Percentiles rank a stretch among this genome's conserved stretches.
phyloP scores from a whole-genome alignment of 2,329 filamentous ascomycete genomes.

The Fusarium guadeloupense region DNA sequence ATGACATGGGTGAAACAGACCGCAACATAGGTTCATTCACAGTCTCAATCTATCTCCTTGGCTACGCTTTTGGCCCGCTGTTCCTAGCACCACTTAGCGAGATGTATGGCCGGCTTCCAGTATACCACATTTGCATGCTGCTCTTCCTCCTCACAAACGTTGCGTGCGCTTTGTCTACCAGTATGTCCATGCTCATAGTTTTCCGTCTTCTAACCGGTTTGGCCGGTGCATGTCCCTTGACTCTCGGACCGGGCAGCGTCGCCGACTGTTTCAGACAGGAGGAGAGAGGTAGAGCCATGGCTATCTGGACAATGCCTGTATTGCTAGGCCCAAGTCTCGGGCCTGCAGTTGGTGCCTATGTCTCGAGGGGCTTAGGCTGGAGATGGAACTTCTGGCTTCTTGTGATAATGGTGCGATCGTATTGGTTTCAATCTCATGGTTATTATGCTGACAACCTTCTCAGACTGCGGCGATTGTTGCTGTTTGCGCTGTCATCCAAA shows the following conservation, averaged over 20 bases:
- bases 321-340: constrained; percentile 26
- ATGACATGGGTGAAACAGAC: constrained; percentile 24
- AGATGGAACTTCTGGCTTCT: constrained; percentile 62
- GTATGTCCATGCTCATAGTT: constrained; percentile 24
- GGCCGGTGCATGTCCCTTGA: constrained; percentile 29
- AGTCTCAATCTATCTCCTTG: constrained; percentile 21
- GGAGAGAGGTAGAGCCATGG: constrained; percentile 67
- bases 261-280: constrained; percentile 23
- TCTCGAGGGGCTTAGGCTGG: constrained; percentile 58
- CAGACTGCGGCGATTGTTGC: too few species aligned
- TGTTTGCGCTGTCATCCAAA: too few species aligned
- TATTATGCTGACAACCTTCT: not conserved
- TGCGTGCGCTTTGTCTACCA: constrained; percentile 22
- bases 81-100: constrained; percentile 34
- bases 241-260: constrained; percentile 28
- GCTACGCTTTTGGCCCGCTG: constrained; percentile 33
- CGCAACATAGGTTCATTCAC: constrained; percentile 19
- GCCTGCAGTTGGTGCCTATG: constrained; percentile 54
- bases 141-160: constrained; percentile 18
- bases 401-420: constrained; percentile 48
- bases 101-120: constrained; percentile 19
- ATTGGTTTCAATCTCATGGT: not conserved
- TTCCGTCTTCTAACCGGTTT: constrained; percentile 31
- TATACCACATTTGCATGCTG: constrained; percentile 24
- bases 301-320: constrained; percentile 51